phyloP scores from a whole-genome alignment of 176 grass and related monocot genomes.

The Triticum dicoccoides region DNA sequence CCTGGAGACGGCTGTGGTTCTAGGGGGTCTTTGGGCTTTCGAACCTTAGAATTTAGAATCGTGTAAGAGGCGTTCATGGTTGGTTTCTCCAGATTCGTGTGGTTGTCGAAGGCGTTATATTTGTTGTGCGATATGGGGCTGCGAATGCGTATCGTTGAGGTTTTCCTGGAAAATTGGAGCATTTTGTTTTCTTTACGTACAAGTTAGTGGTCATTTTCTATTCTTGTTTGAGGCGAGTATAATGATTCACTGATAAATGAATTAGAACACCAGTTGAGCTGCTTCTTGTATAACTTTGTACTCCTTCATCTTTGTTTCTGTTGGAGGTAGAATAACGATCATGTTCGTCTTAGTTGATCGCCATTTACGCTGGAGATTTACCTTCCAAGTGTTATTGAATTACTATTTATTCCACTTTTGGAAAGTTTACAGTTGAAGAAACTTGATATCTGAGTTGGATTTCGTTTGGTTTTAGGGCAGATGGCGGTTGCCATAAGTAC shows the following conservation, averaged over 20 bases:
- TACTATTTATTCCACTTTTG: neutral
- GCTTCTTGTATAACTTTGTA: neutral
- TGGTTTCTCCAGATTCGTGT: neutral
- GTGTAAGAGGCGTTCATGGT: neutral
- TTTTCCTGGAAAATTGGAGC: constrained; percentile 24
- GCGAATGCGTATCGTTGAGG: constrained; percentile 17
- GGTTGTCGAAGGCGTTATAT: neutral
- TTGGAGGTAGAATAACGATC: neutral
- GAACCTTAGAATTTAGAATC: neutral
- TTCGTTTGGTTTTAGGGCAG: neutral
- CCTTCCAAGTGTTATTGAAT: neutral
- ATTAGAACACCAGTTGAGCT: neutral
- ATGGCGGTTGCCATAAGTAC: neutral
- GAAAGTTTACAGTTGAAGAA: neutral
- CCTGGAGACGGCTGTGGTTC: neutral
- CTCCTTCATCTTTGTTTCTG: constrained; percentile 4
- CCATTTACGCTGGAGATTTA: neutral
- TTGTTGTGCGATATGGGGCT: neutral
- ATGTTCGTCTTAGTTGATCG: neutral
- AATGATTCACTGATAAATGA: neutral
- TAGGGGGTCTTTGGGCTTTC: neutral
- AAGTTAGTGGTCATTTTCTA: neutral
- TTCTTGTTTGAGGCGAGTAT: neutral
- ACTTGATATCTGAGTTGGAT: neutral
- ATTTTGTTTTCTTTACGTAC: neutral